Conservation (phyloP, 202 grass and related monocot species). For the Zizania palustris region DNA sequence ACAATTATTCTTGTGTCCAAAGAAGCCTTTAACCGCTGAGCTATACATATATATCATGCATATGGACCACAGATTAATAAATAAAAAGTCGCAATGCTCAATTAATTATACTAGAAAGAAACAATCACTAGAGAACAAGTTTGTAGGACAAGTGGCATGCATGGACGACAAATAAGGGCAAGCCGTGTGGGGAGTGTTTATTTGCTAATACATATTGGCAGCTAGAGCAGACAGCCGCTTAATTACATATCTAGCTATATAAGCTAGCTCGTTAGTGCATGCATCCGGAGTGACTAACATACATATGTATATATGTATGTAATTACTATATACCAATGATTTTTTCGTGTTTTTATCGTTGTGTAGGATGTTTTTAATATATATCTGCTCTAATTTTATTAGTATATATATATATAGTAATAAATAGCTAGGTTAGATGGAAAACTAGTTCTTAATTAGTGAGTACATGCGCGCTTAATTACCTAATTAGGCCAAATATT, state of each 20-base stretch:
- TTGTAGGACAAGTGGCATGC: constrained; percentile 29
- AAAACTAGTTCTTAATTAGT: too few relatives aligned
- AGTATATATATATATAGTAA: too few relatives aligned
- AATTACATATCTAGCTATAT: background rate
- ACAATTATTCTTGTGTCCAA: too few relatives aligned
- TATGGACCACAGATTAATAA: too few relatives aligned
- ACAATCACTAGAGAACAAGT: constrained; percentile 36
- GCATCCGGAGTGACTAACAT: background rate
- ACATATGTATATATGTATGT: too few relatives aligned
- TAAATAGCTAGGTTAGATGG: too few relatives aligned
- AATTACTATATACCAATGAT: too few relatives aligned
- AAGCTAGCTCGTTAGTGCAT: background rate
- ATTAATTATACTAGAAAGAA: constrained; percentile 11
- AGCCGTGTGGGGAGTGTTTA: background rate
- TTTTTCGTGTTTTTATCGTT: too few relatives aligned
- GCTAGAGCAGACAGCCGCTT: constrained; percentile 15
- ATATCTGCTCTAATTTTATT: too few relatives aligned
- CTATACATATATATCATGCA: too few relatives aligned
- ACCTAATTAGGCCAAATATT: constrained; percentile 30
- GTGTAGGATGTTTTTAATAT: too few relatives aligned
- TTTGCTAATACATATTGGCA: constrained; percentile 14
- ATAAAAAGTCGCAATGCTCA: background rate
- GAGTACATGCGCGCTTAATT: background rate
- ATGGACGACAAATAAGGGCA: constrained; percentile 6
- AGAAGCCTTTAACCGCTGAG: too few relatives aligned